These are phyloP conservation scores for Tilletiaria anomala DNA, from an alignment of 1,284 basidiomycete species.

Conservation along the genomic window DNA sequence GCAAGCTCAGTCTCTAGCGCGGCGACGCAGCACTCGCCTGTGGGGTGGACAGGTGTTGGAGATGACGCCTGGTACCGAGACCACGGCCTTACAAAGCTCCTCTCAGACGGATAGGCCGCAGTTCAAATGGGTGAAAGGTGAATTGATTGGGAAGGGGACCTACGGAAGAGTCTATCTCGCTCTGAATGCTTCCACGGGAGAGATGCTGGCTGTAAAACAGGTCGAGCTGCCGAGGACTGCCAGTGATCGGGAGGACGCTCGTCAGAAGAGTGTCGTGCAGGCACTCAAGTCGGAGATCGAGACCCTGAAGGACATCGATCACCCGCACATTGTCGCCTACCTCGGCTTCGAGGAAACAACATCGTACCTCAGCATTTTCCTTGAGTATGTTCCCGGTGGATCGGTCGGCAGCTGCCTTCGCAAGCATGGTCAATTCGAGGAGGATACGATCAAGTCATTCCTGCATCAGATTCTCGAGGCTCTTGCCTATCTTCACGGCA, in stretches of 20 bases:
- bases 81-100: background rate
- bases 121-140: slow-evolving; percentile 97
- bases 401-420: slow-evolving; percentile 83
- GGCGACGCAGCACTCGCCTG: slow-evolving; percentile 80
- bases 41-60: slow-evolving; percentile 91
- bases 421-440: slow-evolving; percentile 82
- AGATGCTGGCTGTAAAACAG: slow-evolving; percentile 99
- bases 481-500: slow-evolving; percentile 79
- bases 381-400: slow-evolving; percentile 73
- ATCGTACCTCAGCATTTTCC: slow-evolving; percentile 86
- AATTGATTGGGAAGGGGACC: slow-evolving; percentile 89
- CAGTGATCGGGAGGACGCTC: slow-evolving; percentile 71
- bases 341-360: slow-evolving; percentile 78
- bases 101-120: slow-evolving; percentile 42
- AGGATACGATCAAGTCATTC: slow-evolving; percentile 82
- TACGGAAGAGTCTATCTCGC: slow-evolving; percentile 93
- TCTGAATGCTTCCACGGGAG: slow-evolving; percentile 91
- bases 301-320: slow-evolving; percentile 86
- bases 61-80: slow-evolving; percentile 56
- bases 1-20: slow-evolving; percentile 44
- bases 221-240: slow-evolving; percentile 84
- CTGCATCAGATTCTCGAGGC: slow-evolving; percentile 82
- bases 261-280: slow-evolving; percentile 73
- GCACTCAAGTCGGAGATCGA: slow-evolving; percentile 88
- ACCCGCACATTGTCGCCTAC: slow-evolving; percentile 93